Conservation (phyloP, 306 rosid genomes). For the Bauhinia variegata region DNA sequence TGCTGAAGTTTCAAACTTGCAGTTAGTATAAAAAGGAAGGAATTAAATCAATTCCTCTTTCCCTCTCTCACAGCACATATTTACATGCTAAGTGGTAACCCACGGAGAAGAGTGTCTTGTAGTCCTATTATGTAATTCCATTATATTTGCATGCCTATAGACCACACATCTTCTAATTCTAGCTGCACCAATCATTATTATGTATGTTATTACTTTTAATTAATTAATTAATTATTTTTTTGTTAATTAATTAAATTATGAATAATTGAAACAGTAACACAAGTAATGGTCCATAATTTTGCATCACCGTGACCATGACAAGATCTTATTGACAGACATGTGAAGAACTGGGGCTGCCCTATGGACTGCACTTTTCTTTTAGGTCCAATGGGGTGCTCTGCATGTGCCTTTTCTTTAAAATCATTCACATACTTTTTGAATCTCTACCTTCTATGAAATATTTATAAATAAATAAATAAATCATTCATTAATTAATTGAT, state of each 20-base stretch:
- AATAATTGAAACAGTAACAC: too few species aligned
- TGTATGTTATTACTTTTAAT: too few species aligned
- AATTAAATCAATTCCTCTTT: conserved; percentile 42
- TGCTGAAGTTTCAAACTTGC: conserved; percentile 48
- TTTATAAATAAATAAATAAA: not conserved
- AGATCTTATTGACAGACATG: conserved; percentile 80
- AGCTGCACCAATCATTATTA: too few species aligned
- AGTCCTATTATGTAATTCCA: conserved; percentile 52
- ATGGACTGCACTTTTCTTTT: conserved; percentile 51
- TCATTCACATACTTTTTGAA: conserved; percentile 23
- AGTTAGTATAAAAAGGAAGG: conserved; percentile 41
- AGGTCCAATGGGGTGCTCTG: conserved; percentile 72
- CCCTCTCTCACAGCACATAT: conserved; percentile 44
- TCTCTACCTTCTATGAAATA: not conserved
- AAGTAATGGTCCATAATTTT: too few species aligned
- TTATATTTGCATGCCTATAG: too few species aligned
- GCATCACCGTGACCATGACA: conserved; percentile 9
- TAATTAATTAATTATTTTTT: too few species aligned
- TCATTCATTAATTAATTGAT: too few species aligned
- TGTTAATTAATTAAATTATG: too few species aligned
- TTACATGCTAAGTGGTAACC: conserved; percentile 80
- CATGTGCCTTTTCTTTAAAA: conserved; percentile 64
- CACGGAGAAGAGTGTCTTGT: conserved; percentile 52
- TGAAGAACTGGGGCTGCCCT: conserved; percentile 55
- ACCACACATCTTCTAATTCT: too few species aligned